Evolutionary conservation across 2,329 filamentous ascomycete species (phyloP), one percentile per base, ranked within the genome.

Genomic region (Venturia asperata): DNA sequence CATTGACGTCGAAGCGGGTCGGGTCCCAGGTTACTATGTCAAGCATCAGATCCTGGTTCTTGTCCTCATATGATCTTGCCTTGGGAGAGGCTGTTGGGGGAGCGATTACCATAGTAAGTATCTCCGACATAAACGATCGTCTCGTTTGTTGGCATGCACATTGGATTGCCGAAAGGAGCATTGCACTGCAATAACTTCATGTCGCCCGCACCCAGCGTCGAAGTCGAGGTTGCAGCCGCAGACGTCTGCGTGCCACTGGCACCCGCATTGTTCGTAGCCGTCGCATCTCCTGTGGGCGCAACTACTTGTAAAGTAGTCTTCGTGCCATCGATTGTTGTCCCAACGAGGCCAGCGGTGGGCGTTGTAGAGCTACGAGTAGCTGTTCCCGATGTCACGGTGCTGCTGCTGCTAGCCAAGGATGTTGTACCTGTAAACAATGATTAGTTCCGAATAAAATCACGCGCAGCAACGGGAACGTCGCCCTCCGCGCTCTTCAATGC

Each of bases 71-170:
- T 21, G 21, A 4, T 34, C 30, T 41, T 10, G 30, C 19, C 30
- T 9, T 37, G 30, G 52, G 30, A 5, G 49, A 55, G 11, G n/a
- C n/a, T 4, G 19, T 41, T 37, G n/a, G 17, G 60, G 39, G 6
- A 21, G 6, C 5, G 39, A 47, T 47, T 66, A 66, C 67, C 70
- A 52, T 76, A 77, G 68, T 77, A 77, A 1, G 72, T 76, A 37
- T 74, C 73, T 61, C 71, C 76, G n/a, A 74, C 71, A 43, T 73
- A 71, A n/a, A 77, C 67, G 11, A 72, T 69, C 1, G 71, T 70
- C 34, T 69, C 70, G 69, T 77, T 71, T 43, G 68, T 68, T 9
- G 76, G 76, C 27, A 73, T 70, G 66, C 75, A 77, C 65, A 77
- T 76, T 5, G 74, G 74, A 39, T 70, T 70, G 10, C 70, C 71